Conservation (phyloP, 352 stramenopile genomes). For the Pythium graminicola region DNA sequence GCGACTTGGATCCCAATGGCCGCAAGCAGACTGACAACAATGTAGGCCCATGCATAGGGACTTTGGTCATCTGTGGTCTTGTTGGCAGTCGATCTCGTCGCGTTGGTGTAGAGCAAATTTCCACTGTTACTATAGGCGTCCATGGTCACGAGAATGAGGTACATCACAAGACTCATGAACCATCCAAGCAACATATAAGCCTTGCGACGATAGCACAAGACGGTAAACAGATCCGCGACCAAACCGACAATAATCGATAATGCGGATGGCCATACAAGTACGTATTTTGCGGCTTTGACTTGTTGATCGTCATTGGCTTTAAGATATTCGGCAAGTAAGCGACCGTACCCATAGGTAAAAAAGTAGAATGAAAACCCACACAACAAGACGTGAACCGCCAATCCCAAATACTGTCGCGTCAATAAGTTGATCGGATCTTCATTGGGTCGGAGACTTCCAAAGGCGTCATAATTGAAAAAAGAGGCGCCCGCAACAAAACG, state of each 20-base stretch:
- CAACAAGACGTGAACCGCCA: conserved; percentile 16
- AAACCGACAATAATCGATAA: conserved; percentile 70
- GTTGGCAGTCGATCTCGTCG: not conserved
- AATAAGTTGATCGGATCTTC: conserved; percentile 14
- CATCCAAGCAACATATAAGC: conserved; percentile 70
- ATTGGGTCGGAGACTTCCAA: conserved; percentile 21
- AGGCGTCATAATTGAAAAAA: conserved; percentile 33
- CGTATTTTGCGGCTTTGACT: conserved; percentile 18
- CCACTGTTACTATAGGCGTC: conserved; percentile 12
- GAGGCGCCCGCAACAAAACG: conserved; percentile 21
- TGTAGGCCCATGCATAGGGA: conserved; percentile 7
- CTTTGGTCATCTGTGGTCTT: not conserved
- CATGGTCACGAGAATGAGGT: conserved; percentile 12
- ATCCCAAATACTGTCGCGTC: conserved; percentile 13
- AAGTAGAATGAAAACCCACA: conserved; percentile 21
- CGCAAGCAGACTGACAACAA: conserved; percentile 17
- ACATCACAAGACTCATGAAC: conserved; percentile 17
- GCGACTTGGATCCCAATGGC: conserved; percentile 15
- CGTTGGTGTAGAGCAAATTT: conserved; percentile 2
- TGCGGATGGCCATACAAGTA: conserved; percentile 41
- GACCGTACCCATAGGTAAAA: conserved; percentile 17
- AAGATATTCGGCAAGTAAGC: conserved; percentile 21
- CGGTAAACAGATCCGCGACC: conserved; percentile 51
- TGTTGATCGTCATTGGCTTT: conserved; percentile 10
- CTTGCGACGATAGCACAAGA: conserved; percentile 65